A percentile compares a stretch with the other conserved stretches of the same genome.
These are phyloP conservation scores for Boletus reticulatus DNA, from an alignment of 768 basidiomycete genomes.

Conservation along the genomic window DNA sequence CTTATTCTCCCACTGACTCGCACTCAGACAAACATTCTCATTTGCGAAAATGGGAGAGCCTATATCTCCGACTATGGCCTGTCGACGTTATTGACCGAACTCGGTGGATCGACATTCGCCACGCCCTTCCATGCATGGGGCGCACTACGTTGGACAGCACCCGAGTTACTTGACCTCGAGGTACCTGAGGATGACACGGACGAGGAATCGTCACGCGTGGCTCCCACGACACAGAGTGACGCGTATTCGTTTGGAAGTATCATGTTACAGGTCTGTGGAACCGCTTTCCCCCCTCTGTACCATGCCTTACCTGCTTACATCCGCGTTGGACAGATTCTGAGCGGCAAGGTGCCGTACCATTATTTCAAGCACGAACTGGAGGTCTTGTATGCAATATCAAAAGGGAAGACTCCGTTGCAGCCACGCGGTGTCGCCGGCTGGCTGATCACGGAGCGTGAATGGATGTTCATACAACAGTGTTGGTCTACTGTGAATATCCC, in stretches of 20 bases:
- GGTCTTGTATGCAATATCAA: constrained; percentile 11
- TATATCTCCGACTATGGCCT: too few relatives aligned
- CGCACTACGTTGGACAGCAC: not conserved
- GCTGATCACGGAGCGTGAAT: constrained; percentile 4
- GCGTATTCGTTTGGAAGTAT: too few relatives aligned
- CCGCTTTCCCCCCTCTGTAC: not conserved
- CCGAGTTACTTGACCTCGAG: constrained; percentile 12
- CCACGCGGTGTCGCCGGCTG: not conserved
- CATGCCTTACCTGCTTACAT: not conserved
- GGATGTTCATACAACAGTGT: constrained; percentile 12
- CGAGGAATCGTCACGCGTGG: not conserved
- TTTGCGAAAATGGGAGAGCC: too few relatives aligned
- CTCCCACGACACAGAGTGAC: constrained; percentile 4
- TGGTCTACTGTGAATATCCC: constrained; percentile 8
- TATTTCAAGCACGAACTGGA: constrained; percentile 3
- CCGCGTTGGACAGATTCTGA: not conserved
- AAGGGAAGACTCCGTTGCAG: not conserved
- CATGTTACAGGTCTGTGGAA: constrained; percentile 11
- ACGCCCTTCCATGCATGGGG: constrained; percentile 20
- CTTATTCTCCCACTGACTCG: not conserved
- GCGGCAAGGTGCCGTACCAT: too few relatives aligned
- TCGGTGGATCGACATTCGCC: constrained; percentile 8
- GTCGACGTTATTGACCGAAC: too few relatives aligned
- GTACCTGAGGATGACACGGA: not conserved
- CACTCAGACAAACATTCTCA: too few relatives aligned